Base-by-base conservation (phyloP, 2,329 filamentous ascomycete genomes). In the Hymenoscyphus infarciens region DNA sequence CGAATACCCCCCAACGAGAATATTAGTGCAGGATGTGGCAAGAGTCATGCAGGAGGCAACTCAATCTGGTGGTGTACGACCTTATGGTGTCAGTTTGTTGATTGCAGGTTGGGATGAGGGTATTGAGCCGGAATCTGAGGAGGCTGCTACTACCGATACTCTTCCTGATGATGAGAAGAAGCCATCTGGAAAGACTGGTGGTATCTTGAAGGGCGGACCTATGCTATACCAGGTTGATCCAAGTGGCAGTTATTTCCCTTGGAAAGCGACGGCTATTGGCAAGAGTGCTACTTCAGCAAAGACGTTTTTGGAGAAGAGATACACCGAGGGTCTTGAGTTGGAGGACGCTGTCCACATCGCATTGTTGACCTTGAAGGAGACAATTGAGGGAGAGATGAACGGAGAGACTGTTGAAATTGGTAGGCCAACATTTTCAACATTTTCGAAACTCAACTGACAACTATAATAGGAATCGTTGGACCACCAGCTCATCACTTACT, bases 331-430 rank as follows among this genome's bases (percentile, higher is more conserved):
- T 49, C 80, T 99, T 74, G 95, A 99, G 83, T 82, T 99, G 67
- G 95, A 99, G 79, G 95, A 99, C 78, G 95, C 95, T 10, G 95
- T 99, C 70, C 95, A 99, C 79, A 99, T 99, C 81, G 95, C 95
- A 64, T 84, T 99, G 61, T 82, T 99, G 76, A 99, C 95, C 29
- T 81, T 99, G 75, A 99, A 99, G 84, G 95, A 99, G 83, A 97
- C 95, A 63, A 99, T 99, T 75, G 94, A 98, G 81, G 95, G 95
- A 63, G 95, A 98, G 81, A 98, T 98, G 94, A 98, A 94, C 71
- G 94, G 94, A 66, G 93, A 98, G 77, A 97, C 94, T 35, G 96
- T 99, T 68, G 95, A 99, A 80, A 97, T 99, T 77, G 94, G 92
- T 92, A 79, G 76, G 87, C 76, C n/a, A 22, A 35, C 54, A 54